Evolutionary conservation across 441 rosid genomes (phyloP), one percentile per base, ranked within the genome.

Genomic region (Gossypium gossypioides): DNA sequence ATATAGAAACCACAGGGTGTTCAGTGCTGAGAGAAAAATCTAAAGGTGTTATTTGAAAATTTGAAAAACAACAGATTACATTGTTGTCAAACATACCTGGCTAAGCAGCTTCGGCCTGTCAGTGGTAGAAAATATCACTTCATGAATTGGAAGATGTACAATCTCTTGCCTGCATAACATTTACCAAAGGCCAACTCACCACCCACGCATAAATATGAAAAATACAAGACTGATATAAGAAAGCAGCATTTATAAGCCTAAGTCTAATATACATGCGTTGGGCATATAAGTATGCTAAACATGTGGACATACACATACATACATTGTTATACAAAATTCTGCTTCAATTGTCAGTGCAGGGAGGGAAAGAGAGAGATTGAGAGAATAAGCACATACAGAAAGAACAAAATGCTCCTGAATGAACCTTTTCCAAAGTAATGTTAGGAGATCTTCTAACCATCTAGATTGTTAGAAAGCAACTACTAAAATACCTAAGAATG

Each of bases 41-140:
- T 24, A 5, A 67, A n/a, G 40, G 57, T n/a, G 22, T 15, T 24
- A 6, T 3, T 0, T 1, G 7, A 48, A 25, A 46, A 19, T 21
- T 44, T 24, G 24, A 7, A 48, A 42, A 67, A 8, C 25, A 67
- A 32, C 13, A 8, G 52, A 64, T 19, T 1, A n/a, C 58, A 25
- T 34, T 62, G 15, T 25, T 50, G 18, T 58, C 60, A 76, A 72
- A 63, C 55, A 50, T 80, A 88, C 96, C 91, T 88, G 88, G 81
- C 93, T 87, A 75, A 88, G 91, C 81, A 88, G 86, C 85, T 90
- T 90, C 48, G 91, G 93, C 79, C 82, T 88, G 82, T 90, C 93
- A 64, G 83, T 68, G 1, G 91, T 84, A 62, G 90, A 90, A 85
- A 90, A 88, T 76, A 86, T 81, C 62, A 90, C 89, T 86, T 90